These are phyloP conservation scores for Ophidiomyces ophidiicola DNA, from an alignment of 2,329 filamentous ascomycete genomes.

Conservation along the genomic window DNA sequence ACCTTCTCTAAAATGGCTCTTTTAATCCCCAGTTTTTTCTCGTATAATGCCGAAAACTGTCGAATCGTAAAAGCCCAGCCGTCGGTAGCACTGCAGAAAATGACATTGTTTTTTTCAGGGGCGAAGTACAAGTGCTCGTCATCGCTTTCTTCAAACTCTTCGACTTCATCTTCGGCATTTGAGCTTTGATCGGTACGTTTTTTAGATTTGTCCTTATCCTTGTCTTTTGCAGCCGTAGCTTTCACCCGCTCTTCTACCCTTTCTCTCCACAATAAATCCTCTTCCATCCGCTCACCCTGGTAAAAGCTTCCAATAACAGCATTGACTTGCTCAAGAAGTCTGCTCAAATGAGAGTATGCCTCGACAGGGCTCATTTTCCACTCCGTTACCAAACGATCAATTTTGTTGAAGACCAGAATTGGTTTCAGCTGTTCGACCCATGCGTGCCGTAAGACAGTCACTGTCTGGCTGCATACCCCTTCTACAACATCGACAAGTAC, in stretches of 20 bases:
- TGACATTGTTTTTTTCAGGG: conserved; percentile 96
- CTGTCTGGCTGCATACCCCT: conserved; percentile 95
- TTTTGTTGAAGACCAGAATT: conserved; percentile 93
- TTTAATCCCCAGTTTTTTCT: conserved; percentile 95
- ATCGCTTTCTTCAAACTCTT: conserved; percentile 73
- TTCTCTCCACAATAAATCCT: conserved; percentile 92
- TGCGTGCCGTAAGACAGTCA: conserved; percentile 85
- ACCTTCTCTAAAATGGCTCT: conserved; percentile 78
- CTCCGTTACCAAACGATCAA: conserved; percentile 88
- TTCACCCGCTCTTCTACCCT: conserved; percentile 75
- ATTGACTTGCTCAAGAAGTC: conserved; percentile 89
- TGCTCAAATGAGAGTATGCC: conserved; percentile 78
- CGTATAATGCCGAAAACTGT: conserved; percentile 85
- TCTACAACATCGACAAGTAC: conserved; percentile 94
- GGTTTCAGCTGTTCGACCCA: conserved; percentile 96
- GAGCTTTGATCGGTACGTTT: conserved; percentile 41
- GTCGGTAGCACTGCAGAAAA: conserved; percentile 93
- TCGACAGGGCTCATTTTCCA: conserved; percentile 84
- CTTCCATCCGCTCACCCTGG: conserved; percentile 95
- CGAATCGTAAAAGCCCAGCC: conserved; percentile 98
- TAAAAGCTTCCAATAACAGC: conserved; percentile 96
- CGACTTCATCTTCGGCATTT: conserved; percentile 38
- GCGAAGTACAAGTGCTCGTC: conserved; percentile 98
- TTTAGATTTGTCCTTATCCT: conserved; percentile 31
- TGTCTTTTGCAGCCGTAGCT: conserved; percentile 54